Conservation (phyloP, 176 grass and related monocot species). For the Eragrostis nindensis region DNA sequence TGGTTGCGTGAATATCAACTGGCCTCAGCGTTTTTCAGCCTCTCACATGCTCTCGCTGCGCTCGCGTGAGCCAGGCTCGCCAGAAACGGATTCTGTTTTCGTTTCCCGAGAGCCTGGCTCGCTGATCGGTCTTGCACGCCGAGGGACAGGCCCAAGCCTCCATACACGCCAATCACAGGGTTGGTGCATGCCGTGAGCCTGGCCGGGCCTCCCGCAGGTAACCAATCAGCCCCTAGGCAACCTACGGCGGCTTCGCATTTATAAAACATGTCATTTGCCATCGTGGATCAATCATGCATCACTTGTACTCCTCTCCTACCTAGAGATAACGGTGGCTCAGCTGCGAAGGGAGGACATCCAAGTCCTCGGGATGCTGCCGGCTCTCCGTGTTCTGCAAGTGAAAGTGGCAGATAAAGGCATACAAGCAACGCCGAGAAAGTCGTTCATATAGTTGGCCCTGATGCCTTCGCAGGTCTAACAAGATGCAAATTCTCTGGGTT, state of each 20-base stretch:
- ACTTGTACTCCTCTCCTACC: neutral
- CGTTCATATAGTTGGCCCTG: neutral
- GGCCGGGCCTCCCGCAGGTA: no score
- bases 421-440: neutral
- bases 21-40: no score
- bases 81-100: no score
- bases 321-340: accelerated
- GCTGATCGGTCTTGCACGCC: no score
- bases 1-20: no score
- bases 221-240: neutral
- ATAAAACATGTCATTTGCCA: neutral
- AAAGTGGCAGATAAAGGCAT: accelerated
- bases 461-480: neutral
- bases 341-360: neutral
- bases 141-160: no score
- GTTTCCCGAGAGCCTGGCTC: no score
- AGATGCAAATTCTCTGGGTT: neutral
- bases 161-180: no score
- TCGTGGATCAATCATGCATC: neutral
- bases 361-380: neutral
- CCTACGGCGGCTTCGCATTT: neutral
- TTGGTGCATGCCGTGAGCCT: no score
- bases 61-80: no score
- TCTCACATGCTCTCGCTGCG: no score
- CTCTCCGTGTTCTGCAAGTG: neutral